phyloP scores from a whole-genome alignment of 2,329 filamentous ascomycete species.

The Ophiobolus disseminans region DNA sequence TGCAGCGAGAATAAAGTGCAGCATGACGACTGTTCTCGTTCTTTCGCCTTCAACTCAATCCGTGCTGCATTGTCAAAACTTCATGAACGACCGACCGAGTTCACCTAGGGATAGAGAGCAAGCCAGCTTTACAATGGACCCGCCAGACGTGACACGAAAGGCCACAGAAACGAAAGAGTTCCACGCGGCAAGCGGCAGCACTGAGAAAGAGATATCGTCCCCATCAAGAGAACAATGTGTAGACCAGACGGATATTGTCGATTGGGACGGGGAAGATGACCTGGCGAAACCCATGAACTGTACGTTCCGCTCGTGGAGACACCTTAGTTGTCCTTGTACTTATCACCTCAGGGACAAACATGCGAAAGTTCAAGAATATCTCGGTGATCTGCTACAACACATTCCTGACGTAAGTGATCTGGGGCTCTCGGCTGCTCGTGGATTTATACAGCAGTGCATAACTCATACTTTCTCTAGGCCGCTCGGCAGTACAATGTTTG shows the following conservation, averaged over 20 bases:
- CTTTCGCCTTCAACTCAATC: too few species aligned
- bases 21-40: too few species aligned
- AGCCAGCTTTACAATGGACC: not conserved
- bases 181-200: not conserved
- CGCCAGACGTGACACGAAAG: not conserved
- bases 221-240: not conserved
- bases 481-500: slow-evolving; percentile 65
- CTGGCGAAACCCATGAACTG: slow-evolving; percentile 66
- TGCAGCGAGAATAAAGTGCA: too few species aligned
- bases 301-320: slow-evolving; percentile 24
- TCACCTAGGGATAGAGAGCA: not conserved
- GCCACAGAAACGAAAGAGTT: not conserved
- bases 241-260: slow-evolving; percentile 52
- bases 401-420: slow-evolving; percentile 37
- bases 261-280: slow-evolving; percentile 64
- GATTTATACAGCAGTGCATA: not conserved
- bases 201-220: not conserved
- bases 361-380: slow-evolving; percentile 34
- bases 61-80: too few species aligned
- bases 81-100: too few species aligned
- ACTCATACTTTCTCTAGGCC: slow-evolving; percentile 35
- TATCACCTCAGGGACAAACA: slow-evolving; percentile 20
- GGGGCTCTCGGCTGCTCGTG: too few species aligned
- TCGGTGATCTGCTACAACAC: slow-evolving; percentile 33
- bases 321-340: too few species aligned